A percentile compares a stretch with the other conserved stretches of the same genome.
phyloP scores from a whole-genome alignment of 176 grass and related monocot species.

The Saccharum spontaneum region DNA sequence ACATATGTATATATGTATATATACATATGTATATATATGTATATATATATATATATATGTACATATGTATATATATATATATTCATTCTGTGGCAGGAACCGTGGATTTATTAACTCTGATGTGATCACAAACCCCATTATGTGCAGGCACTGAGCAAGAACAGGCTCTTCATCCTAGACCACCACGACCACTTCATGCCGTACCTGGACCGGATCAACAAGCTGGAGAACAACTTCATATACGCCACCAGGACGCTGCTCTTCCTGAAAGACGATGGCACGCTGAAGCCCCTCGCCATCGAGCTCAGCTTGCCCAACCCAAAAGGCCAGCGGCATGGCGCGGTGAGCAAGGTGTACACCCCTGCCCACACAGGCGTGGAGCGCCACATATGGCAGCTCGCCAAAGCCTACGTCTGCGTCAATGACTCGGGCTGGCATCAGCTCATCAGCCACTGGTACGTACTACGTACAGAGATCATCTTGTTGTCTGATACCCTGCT shows the following conservation, averaged over 20 bases:
- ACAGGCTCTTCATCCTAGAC: slow-evolving; percentile 85
- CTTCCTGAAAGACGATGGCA: slow-evolving; percentile 64
- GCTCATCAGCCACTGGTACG: slow-evolving; percentile 89
- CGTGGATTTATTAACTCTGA: too few relatives aligned
- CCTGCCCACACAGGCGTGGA: slow-evolving; percentile 45
- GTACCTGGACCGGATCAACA: slow-evolving; percentile 66
- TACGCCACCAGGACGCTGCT: slow-evolving; percentile 75
- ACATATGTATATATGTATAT: too few relatives aligned
- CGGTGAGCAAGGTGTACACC: slow-evolving; percentile 57
- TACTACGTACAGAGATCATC: background rate
- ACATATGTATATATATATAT: background rate
- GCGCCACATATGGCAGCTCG: slow-evolving; percentile 67
- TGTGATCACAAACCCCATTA: too few relatives aligned
- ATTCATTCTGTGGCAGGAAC: background rate
- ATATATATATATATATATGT: background rate
- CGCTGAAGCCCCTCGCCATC: slow-evolving; percentile 76
- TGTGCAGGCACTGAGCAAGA: slow-evolving; percentile 52
- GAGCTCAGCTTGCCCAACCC: slow-evolving; percentile 69
- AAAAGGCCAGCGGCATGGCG: slow-evolving; percentile 43
- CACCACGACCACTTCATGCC: slow-evolving; percentile 88
- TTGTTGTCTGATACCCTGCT: too few relatives aligned
- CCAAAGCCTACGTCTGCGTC: slow-evolving; percentile 83
- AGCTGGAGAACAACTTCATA: slow-evolving; percentile 52
- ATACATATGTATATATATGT: too few relatives aligned
- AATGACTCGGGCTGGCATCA: slow-evolving; percentile 93